These are phyloP conservation scores for Trametes sanguinea DNA, from an alignment of 768 basidiomycete species.

Conservation along the genomic window DNA sequence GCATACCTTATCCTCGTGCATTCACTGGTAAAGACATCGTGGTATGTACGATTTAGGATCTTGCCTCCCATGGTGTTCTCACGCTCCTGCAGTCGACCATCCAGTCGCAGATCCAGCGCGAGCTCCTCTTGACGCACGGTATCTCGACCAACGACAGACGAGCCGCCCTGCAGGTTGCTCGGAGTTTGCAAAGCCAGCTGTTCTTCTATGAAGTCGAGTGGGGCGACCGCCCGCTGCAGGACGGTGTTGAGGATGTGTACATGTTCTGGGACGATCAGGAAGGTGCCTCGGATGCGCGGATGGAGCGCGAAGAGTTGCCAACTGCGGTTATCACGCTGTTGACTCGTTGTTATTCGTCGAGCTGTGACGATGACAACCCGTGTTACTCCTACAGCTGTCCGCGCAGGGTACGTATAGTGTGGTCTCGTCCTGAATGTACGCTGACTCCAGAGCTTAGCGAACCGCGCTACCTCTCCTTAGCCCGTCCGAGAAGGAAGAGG, in stretches of 20 bases:
- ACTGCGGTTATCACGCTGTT: conserved; percentile 89
- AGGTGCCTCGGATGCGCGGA: conserved; percentile 57
- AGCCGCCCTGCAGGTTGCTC: conserved; percentile 83
- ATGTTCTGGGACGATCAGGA: conserved; percentile 87
- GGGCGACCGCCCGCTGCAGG: conserved; percentile 79
- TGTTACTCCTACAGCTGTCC: conserved; percentile 89
- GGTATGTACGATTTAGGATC: conserved; percentile 48
- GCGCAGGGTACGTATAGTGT: conserved; percentile 49
- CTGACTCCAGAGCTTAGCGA: conserved; percentile 12
- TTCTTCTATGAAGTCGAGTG: conserved; percentile 98
- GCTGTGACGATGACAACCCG: conserved; percentile 74
- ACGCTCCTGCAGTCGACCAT: conserved; percentile 67
- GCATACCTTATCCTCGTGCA: conserved; percentile 84
- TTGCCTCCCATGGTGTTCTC: conserved; percentile 1
- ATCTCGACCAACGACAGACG: conserved; percentile 77
- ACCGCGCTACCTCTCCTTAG: conserved; percentile 23
- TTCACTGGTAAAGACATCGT: conserved; percentile 97
- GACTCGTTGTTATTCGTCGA: conserved; percentile 88
- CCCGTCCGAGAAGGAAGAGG: conserved; percentile 25
- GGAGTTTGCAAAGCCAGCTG: conserved; percentile 87
- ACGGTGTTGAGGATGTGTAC: conserved; percentile 91
- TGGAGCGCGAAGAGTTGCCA: conserved; percentile 73
- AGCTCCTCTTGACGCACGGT: conserved; percentile 74
- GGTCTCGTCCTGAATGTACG: too few species aligned
- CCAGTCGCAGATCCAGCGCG: conserved; percentile 83